phyloP scores from a whole-genome alignment of 176 grass and related monocot species.

The Oryza meyeriana region DNA sequence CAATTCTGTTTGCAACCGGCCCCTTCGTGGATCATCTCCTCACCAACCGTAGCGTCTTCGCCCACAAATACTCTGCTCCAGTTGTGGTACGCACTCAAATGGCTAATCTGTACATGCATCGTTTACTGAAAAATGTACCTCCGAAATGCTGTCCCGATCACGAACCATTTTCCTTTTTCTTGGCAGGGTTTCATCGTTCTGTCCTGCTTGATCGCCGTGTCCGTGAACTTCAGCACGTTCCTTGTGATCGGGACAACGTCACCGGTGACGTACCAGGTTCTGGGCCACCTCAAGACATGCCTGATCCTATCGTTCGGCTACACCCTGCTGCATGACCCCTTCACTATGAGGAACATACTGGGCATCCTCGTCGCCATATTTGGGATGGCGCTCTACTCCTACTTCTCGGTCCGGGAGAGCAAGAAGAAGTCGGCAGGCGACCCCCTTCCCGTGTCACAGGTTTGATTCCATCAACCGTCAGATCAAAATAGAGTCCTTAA shows the following conservation, averaged over 20 bases:
- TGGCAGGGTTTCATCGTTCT: conserved; percentile 78
- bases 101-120: not conserved
- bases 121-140: not conserved
- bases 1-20: conserved; percentile 67
- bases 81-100: conserved; percentile 50
- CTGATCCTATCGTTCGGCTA: conserved; percentile 87
- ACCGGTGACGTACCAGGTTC: conserved; percentile 90
- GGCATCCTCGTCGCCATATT: conserved; percentile 91
- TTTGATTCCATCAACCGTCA: conserved; percentile 1
- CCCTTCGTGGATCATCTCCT: conserved; percentile 81
- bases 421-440: conserved; percentile 66
- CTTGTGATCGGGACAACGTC: conserved; percentile 91
- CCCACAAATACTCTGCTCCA: conserved; percentile 51
- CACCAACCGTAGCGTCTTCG: conserved; percentile 68
- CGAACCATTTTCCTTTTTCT: not conserved
- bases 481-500: not conserved
- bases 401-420: conserved; percentile 69
- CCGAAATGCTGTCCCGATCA: not conserved
- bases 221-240: conserved; percentile 95
- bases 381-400: conserved; percentile 86
- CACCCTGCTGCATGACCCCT: conserved; percentile 78
- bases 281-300: conserved; percentile 95
- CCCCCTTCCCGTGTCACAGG: conserved; percentile 68
- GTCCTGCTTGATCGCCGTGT: conserved; percentile 88
- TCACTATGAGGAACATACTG: conserved; percentile 66